Evolutionary conservation across 176 grass and related monocot genomes (phyloP).

Genomic region (Avena eriantha): DNA sequence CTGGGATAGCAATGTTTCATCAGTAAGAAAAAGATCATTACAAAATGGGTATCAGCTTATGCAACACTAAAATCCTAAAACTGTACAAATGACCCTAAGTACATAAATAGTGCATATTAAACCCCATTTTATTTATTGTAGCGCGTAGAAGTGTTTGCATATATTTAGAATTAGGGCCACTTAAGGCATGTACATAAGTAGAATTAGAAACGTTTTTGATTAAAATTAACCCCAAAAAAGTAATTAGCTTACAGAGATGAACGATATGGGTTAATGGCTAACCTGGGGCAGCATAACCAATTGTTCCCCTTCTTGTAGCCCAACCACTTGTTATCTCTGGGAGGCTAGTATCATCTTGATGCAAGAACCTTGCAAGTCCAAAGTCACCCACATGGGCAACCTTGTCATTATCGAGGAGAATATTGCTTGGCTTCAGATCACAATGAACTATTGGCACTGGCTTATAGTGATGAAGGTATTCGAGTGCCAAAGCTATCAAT

Average conservation of each 20-base stretch:
- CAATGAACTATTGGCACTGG: conserved; percentile 23
- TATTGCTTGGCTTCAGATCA: conserved; percentile 25
- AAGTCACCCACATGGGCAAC: conserved; percentile 18
- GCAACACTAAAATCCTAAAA: not conserved
- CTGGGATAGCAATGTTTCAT: not conserved
- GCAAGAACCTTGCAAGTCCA: conserved; percentile 18
- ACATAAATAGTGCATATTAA: not conserved
- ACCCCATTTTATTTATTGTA: not conserved
- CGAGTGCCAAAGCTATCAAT: conserved; percentile 9
- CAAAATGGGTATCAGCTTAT: not conserved
- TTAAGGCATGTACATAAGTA: not conserved
- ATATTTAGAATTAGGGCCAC: not conserved
- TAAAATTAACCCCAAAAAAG: not conserved
- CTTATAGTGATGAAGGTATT: conserved; percentile 12
- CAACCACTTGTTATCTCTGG: conserved; percentile 17
- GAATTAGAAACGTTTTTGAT: too few relatives aligned
- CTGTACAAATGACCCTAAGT: not conserved
- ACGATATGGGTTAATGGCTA: not conserved
- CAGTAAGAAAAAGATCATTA: not conserved
- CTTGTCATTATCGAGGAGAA: conserved; percentile 6
- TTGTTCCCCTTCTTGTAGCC: conserved; percentile 22
- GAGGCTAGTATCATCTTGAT: not conserved
- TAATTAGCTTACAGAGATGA: not conserved
- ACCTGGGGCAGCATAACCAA: conserved; percentile 38
- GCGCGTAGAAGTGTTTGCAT: not conserved